Evolutionary conservation across 768 basidiomycete genomes (phyloP), one percentile per base, ranked within the genome.

Genomic region (Tulasnella calospora): DNA sequence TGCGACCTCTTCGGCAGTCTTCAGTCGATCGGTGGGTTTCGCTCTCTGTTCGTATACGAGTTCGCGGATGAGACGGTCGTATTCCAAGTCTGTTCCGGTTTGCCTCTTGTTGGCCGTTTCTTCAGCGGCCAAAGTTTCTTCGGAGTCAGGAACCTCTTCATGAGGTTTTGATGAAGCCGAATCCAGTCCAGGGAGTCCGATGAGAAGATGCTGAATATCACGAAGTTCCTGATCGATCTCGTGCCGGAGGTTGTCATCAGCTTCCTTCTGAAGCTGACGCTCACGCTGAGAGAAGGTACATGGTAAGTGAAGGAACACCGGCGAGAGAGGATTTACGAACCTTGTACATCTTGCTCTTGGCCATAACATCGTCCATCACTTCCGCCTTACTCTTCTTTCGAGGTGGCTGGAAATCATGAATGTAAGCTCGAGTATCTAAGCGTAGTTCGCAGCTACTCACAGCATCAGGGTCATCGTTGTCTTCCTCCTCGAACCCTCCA

Each of bases 361-460:
- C 93, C 69, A 99, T 94, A 44, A 99, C 93, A 83, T 99, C 98
- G 0, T 93, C 90, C 98, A 99, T 99, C 79, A 98, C 94, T 82
- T 99, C 96, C 1, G 94, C 92, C 84, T 97, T 98, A 5, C 92
- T 90, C 85, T 94, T 97, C 85, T 97, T 98, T 79, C 91, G 87
- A 70, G 89, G 89, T 10, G 92, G 92, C 94, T 96, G 80, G 36
- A 38, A 17, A 15, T 19, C 57, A 35, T 79, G 71, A 57, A n/a
- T 70, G 19, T 73, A 3, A 73, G 36, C 27, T 79, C 19, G 74
- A 77, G 74, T 41, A 77, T 69, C 27, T 72, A 78, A 69, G 17
- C 67, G 8, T 19, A 27, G 47, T 46, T 38, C 19, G 46, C 23
- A 70, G 27, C n/a, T 76, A 82, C 82, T 72, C 38, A 82, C 89